These are phyloP conservation scores for Thuja plicata DNA, from an alignment of 83 land plant genomes.

Conservation along the genomic window DNA sequence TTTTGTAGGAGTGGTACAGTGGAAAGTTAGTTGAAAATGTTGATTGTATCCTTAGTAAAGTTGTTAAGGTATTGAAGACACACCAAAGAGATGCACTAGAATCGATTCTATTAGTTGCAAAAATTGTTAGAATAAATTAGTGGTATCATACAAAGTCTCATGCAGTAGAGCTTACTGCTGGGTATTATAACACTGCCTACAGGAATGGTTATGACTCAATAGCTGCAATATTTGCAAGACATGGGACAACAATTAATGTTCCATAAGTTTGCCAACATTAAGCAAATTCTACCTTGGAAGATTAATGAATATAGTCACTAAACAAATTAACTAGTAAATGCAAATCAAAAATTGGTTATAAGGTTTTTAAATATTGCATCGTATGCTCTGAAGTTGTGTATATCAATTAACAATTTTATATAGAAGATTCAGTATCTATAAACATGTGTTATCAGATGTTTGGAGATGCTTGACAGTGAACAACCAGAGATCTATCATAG, in stretches of 20 bases:
- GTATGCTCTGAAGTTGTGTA: not conserved
- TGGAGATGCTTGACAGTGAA: conserved; percentile 39
- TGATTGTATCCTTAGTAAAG: conserved; percentile 32
- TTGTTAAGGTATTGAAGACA: conserved; percentile 23
- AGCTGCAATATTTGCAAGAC: conserved; percentile 33
- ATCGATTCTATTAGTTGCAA: conserved; percentile 29
- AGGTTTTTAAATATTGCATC: not conserved
- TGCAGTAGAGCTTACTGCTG: conserved; percentile 47
- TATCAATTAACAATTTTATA: no score
- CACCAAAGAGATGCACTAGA: conserved; percentile 12
- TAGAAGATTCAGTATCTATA: conserved; percentile 14
- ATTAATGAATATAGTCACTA: not conserved
- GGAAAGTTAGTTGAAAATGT: conserved; percentile 33
- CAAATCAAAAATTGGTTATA: not conserved
- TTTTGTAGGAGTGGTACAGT: conserved; percentile 46
- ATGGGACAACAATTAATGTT: conserved; percentile 37
- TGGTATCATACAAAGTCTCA: conserved; percentile 38
- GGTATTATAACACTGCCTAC: conserved; percentile 38
- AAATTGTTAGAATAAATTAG: conserved; percentile 39
- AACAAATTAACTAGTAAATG: conserved; percentile 6
- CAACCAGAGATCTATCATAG: conserved; percentile 21
- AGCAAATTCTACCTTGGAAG: not conserved
- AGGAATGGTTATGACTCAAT: conserved; percentile 48
- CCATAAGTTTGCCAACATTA: conserved; percentile 21
- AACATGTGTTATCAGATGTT: conserved; percentile 22